These are phyloP conservation scores for Cinnamomum chago DNA, from an alignment of 164 flowering plant species.

Conservation along the genomic window DNA sequence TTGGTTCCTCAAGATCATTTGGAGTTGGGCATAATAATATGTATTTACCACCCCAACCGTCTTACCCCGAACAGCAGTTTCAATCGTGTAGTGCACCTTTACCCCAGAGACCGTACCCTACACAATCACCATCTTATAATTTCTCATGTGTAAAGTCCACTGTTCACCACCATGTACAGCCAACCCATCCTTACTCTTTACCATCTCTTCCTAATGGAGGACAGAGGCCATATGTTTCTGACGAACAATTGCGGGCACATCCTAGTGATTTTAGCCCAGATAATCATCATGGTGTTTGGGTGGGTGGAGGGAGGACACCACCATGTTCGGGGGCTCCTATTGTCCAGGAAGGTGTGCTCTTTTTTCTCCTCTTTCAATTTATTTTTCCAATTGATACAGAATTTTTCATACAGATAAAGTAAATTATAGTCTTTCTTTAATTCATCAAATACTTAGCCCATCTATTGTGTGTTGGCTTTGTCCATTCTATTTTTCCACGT, in stretches of 20 bases:
- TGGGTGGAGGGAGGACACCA: conserved; percentile 46
- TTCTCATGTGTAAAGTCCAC: conserved; percentile 42
- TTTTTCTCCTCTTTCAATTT: background rate
- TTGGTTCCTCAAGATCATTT: conserved; percentile 49
- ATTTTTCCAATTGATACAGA: background rate
- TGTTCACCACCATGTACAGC: conserved; percentile 18
- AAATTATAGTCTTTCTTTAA: background rate
- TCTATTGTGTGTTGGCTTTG: too few species aligned
- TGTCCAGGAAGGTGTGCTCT: conserved; percentile 57
- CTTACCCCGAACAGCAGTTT: conserved; percentile 50
- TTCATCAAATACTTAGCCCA: background rate
- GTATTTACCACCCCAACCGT: conserved; percentile 40
- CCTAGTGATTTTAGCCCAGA: conserved; percentile 18
- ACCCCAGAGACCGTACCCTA: conserved; percentile 45
- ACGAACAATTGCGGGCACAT: conserved; percentile 57
- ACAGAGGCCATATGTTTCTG: conserved; percentile 42
- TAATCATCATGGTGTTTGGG: conserved; percentile 52
- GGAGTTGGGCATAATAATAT: conserved; percentile 51
- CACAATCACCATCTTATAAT: conserved; percentile 48
- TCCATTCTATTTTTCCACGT: too few species aligned
- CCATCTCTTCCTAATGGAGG: conserved; percentile 49
- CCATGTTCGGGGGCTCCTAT: conserved; percentile 44
- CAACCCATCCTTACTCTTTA: conserved; percentile 45
- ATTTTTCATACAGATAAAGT: background rate
- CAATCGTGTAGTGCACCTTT: conserved; percentile 39